These are phyloP conservation scores for Hypomyces perniciosus DNA, from an alignment of 2,329 filamentous ascomycete genomes.

Conservation along the genomic window DNA sequence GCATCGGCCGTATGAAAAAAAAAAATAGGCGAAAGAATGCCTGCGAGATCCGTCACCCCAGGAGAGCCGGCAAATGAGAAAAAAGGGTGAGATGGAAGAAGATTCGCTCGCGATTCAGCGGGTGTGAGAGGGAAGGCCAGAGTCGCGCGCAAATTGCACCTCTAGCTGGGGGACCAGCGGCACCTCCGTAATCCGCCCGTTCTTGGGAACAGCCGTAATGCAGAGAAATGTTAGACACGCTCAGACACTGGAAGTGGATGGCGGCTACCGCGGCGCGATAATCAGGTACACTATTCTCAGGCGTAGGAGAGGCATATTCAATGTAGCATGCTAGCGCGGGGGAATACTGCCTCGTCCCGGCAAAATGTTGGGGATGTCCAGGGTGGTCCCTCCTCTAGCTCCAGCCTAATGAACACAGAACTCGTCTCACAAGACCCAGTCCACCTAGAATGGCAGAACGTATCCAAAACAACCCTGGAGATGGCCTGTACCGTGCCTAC, in stretches of 20 bases:
- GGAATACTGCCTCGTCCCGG: constrained; percentile 5
- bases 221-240: not conserved
- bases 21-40: not conserved
- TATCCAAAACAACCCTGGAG: too few species aligned
- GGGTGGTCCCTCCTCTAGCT: not conserved
- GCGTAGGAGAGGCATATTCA: not conserved
- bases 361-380: not conserved
- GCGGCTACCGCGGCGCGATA: constrained; percentile 9
- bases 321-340: constrained; percentile 9
- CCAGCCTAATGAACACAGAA: not conserved
- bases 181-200: not conserved
- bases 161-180: not conserved
- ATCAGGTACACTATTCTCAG: constrained; percentile 4
- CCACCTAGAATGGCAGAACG: too few species aligned
- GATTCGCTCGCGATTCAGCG: constrained; percentile 11
- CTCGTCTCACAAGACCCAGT: not conserved
- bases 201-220: too few species aligned
- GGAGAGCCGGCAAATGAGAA: constrained; percentile 5
- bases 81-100: constrained; percentile 12
- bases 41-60: not conserved
- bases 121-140: constrained; percentile 1
- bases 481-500: too few species aligned
- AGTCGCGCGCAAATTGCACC: constrained; percentile 11
- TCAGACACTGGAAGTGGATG: not conserved
- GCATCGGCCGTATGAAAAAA: not conserved